Evolutionary conservation across 345 rosid genomes (phyloP).

Genomic region (Pugionium dolabratum): DNA sequence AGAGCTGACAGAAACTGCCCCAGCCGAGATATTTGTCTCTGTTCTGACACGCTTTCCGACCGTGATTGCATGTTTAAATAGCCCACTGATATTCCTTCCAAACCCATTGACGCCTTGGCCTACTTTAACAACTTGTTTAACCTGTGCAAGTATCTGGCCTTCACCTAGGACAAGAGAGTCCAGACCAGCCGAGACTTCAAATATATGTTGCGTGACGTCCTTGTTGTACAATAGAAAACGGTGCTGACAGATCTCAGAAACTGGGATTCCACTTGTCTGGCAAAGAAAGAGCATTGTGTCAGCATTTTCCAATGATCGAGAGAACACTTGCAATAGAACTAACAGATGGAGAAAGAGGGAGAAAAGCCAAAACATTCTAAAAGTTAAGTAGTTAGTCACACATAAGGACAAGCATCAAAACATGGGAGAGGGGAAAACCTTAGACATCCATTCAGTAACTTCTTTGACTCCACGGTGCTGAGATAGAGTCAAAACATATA

Average conservation of each 20-base stretch:
- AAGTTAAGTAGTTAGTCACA: neutral
- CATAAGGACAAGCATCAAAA: neutral
- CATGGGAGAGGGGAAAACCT: slow-evolving; percentile 49
- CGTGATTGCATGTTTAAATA: slow-evolving; percentile 71
- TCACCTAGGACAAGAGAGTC: slow-evolving; percentile 84
- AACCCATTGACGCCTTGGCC: slow-evolving; percentile 75
- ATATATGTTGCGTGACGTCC: slow-evolving; percentile 82
- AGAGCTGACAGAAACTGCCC: slow-evolving; percentile 80
- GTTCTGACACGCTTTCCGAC: slow-evolving; percentile 74
- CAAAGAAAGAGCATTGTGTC: slow-evolving; percentile 17
- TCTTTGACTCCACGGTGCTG: slow-evolving; percentile 82
- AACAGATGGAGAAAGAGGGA: neutral
- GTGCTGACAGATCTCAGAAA: slow-evolving; percentile 67
- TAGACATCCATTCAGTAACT: slow-evolving; percentile 86
- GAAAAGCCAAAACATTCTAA: neutral
- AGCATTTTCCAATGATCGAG: slow-evolving; percentile 3
- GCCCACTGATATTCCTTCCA: slow-evolving; percentile 67
- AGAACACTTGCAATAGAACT: neutral
- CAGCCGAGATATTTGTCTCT: slow-evolving; percentile 69
- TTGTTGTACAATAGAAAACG: slow-evolving; percentile 78
- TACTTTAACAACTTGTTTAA: slow-evolving; percentile 68
- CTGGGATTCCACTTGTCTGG: slow-evolving; percentile 76
- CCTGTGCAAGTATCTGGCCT: slow-evolving; percentile 84
- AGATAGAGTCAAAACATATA: slow-evolving; percentile 67
- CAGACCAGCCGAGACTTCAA: slow-evolving; percentile 97